These are phyloP conservation scores for Nakazawaea molendinolei DNA, from an alignment of 805 yeast genomes.

Conservation along the genomic window DNA sequence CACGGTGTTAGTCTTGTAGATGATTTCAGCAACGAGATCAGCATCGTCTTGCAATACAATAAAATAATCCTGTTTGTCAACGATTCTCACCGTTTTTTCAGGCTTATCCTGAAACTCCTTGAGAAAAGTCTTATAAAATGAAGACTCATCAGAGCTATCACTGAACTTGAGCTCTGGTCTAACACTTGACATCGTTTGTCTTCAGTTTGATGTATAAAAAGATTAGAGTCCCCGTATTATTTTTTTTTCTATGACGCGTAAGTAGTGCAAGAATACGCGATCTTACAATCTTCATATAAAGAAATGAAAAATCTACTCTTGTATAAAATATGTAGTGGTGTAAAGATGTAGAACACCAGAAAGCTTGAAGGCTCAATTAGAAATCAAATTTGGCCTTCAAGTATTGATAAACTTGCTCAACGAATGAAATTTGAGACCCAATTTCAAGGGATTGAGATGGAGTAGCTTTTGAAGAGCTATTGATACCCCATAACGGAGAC, in stretches of 20 bases:
- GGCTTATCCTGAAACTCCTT: slow-evolving; percentile 40
- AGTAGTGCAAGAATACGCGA: too few species aligned
- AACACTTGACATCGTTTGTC: slow-evolving; percentile 24
- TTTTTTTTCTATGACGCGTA: too few species aligned
- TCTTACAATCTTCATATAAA: too few species aligned
- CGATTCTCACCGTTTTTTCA: slow-evolving; percentile 54
- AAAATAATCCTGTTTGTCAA: slow-evolving; percentile 79
- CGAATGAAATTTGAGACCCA: too few species aligned
- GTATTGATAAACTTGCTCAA: too few species aligned
- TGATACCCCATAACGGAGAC: slow-evolving; percentile 39
- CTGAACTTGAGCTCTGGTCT: slow-evolving; percentile 54
- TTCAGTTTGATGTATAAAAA: too few species aligned
- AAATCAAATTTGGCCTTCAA: too few species aligned
- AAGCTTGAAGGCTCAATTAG: too few species aligned
- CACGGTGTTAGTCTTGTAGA: slow-evolving; percentile 80
- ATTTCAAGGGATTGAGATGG: background rate
- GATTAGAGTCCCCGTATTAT: too few species aligned
- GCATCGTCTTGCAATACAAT: slow-evolving; percentile 74
- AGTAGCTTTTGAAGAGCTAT: background rate
- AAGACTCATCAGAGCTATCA: slow-evolving; percentile 41
- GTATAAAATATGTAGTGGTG: too few species aligned
- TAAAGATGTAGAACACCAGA: too few species aligned
- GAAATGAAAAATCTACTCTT: too few species aligned
- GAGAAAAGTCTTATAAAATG: slow-evolving; percentile 40
- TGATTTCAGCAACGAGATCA: slow-evolving; percentile 68